These are phyloP conservation scores for Lactifluus pinguis DNA, from an alignment of 768 basidiomycete genomes.

Conservation along the genomic window DNA sequence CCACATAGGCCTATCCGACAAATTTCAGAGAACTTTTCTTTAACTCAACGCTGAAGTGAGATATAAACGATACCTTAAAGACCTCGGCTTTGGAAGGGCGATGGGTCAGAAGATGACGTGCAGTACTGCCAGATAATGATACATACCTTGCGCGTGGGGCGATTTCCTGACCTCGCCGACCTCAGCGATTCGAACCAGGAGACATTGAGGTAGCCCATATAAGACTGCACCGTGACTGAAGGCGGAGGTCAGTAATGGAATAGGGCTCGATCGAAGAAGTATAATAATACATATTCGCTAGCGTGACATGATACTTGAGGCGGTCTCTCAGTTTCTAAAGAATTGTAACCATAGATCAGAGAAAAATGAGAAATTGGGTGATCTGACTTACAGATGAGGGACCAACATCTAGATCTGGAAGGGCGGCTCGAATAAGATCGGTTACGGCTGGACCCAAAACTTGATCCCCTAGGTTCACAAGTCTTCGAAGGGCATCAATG, in stretches of 20 bases:
- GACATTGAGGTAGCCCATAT: slow-evolving; percentile 4
- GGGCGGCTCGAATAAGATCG: slow-evolving; percentile 4
- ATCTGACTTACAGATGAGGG: slow-evolving; percentile 7
- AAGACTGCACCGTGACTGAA: slow-evolving; percentile 8
- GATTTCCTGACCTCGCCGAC: slow-evolving; percentile 6
- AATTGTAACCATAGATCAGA: background rate
- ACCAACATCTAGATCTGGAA: slow-evolving; percentile 5
- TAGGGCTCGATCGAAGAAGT: background rate
- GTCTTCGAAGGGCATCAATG: background rate
- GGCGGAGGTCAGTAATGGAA: background rate
- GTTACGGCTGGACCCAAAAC: slow-evolving; percentile 6
- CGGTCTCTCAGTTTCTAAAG: slow-evolving; percentile 12
- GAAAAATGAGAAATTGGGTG: background rate
- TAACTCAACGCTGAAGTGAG: background rate
- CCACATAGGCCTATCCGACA: slow-evolving; percentile 7
- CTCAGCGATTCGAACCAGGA: slow-evolving; percentile 2
- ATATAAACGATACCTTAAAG: slow-evolving; percentile 3
- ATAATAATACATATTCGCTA: slow-evolving; percentile 1
- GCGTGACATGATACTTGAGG: slow-evolving; percentile 3
- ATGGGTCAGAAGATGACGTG: background rate
- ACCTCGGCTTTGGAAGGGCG: slow-evolving; percentile 5
- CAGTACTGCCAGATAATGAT: background rate
- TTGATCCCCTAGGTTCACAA: slow-evolving; percentile 10
- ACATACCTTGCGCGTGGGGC: slow-evolving; percentile 8
- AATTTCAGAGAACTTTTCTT: background rate